These are phyloP conservation scores for Fragilaria radians DNA, from an alignment of 108 stramenopile genomes.

Conservation along the genomic window DNA sequence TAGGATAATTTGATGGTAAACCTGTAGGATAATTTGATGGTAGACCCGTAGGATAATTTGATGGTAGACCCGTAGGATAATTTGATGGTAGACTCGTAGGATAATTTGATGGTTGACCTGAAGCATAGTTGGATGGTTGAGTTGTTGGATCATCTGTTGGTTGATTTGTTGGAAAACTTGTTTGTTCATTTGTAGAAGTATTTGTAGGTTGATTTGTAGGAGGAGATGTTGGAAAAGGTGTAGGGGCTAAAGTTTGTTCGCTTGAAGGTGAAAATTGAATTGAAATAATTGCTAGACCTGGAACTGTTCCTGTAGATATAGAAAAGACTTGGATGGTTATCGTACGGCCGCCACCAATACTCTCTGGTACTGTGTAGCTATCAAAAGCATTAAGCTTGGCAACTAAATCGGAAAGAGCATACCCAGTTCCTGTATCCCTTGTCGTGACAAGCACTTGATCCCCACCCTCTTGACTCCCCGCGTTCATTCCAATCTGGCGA, in stretches of 20 bases:
- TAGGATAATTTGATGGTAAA: too few relatives aligned
- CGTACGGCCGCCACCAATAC: background rate
- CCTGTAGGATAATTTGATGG: too few relatives aligned
- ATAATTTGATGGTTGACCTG: background rate
- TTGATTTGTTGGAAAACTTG: background rate
- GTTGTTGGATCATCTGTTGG: background rate
- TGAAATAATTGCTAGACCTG: background rate
- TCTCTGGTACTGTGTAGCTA: conserved; percentile 17
- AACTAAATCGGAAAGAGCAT: conserved; percentile 24
- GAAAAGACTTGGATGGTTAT: background rate
- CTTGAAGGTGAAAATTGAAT: background rate
- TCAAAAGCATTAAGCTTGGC: conserved; percentile 29
- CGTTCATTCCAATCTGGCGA: conserved; percentile 9
- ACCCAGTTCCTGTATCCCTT: conserved; percentile 8
- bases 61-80: too few relatives aligned
- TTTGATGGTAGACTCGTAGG: background rate
- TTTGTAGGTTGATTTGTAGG: background rate
- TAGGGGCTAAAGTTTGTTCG: background rate
- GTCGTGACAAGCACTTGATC: conserved; percentile 12
- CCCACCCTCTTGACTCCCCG: conserved; percentile 12
- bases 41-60: too few relatives aligned
- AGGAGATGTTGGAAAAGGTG: background rate
- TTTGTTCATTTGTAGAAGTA: background rate
- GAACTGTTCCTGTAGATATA: background rate
- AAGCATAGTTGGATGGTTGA: background rate